Conservation (phyloP, 2,329 filamentous ascomycete genomes). For the Colletotrichum sp. region DNA sequence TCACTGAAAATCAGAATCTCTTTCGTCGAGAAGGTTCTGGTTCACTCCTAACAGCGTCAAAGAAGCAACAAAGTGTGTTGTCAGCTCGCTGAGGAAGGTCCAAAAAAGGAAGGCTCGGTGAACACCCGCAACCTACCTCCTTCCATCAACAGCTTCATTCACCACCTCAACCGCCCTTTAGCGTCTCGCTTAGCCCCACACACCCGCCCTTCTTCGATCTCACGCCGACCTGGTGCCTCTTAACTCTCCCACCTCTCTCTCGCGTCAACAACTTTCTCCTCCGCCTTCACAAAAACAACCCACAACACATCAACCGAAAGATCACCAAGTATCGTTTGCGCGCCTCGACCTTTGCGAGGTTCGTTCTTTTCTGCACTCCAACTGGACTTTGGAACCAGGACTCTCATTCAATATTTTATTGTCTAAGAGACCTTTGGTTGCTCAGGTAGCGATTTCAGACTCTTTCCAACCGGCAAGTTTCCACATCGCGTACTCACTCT, state of each 20-base stretch:
- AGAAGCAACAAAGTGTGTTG: neutral
- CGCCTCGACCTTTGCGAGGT: neutral
- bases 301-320: neutral
- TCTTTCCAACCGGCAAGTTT: neutral
- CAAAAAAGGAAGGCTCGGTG: neutral
- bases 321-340: slow-evolving; percentile 2
- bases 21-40: neutral
- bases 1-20: neutral
- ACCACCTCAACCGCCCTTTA: neutral
- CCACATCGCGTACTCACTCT: neutral
- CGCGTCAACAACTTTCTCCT: neutral
- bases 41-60: neutral
- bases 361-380: neutral
- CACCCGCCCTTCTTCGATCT: neutral
- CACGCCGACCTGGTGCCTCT: neutral
- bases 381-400: neutral
- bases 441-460: neutral
- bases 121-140: neutral
- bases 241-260: neutral
- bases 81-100: neutral
- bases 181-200: neutral
- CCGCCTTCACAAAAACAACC: neutral
- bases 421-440: neutral
- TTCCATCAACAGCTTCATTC: slow-evolving; percentile 9
- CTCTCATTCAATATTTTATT: neutral